Evolutionary conservation across 441 rosid genomes (phyloP).

Genomic region (Populus hybrid): DNA sequence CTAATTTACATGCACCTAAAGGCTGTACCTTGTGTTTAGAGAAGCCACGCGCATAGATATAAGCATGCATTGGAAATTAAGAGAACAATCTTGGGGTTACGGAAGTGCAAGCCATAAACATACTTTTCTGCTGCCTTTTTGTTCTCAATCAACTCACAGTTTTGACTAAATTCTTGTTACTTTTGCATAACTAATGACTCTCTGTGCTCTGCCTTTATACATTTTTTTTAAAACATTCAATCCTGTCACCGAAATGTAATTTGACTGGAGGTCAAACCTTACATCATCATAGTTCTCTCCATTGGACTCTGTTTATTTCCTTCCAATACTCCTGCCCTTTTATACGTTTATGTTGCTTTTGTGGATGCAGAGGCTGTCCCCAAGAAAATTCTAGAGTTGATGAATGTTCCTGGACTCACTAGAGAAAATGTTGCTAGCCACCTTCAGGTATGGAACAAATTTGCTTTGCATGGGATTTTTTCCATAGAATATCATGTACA

Average conservation of each 20-base stretch:
- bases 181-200: neutral
- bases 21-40: neutral
- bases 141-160: neutral
- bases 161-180: neutral
- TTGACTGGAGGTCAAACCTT: neutral
- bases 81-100: too few relatives aligned
- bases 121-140: neutral
- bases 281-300: neutral
- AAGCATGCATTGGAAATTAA: too few relatives aligned
- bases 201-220: neutral
- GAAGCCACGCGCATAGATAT: too few relatives aligned
- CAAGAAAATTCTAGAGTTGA: conserved; percentile 55
- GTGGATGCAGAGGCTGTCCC: conserved; percentile 68
- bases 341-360: neutral
- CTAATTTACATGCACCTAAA: neutral
- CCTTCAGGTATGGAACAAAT: conserved; percentile 46
- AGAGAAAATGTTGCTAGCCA: conserved; percentile 78
- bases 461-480: neutral
- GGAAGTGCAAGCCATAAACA: neutral
- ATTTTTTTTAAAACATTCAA: neutral
- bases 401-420: conserved; percentile 55
- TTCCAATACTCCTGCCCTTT: neutral
- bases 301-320: neutral
- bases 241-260: neutral
- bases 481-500: neutral